Percentiles rank a stretch among this genome's conserved stretches.
Evolutionary conservation across 768 basidiomycete species (phyloP).

Genomic region (Dioszegia aurantiaca): DNA sequence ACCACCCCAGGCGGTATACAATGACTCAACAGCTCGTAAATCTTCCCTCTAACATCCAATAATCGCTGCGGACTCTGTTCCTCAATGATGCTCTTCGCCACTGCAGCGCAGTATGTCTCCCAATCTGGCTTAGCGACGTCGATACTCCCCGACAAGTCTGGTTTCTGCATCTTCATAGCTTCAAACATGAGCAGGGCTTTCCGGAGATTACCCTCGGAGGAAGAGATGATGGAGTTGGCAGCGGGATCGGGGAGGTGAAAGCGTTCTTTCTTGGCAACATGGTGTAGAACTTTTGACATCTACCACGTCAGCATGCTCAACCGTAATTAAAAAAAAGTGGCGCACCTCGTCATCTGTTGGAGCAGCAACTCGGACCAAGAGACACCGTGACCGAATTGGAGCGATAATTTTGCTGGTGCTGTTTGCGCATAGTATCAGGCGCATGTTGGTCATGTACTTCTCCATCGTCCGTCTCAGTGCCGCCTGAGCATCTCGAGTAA

Average conservation of each 20-base stretch:
- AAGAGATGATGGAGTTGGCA: slow-evolving; percentile 69
- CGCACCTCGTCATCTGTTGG: slow-evolving; percentile 73
- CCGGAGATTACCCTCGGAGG: slow-evolving; percentile 84
- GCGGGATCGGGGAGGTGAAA: slow-evolving; percentile 79
- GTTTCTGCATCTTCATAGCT: slow-evolving; percentile 93
- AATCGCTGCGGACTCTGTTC: slow-evolving; percentile 86
- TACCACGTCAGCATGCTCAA: slow-evolving; percentile 52
- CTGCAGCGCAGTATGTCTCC: slow-evolving; percentile 93
- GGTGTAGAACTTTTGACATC: slow-evolving; percentile 75
- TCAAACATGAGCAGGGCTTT: slow-evolving; percentile 94
- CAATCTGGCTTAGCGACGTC: slow-evolving; percentile 96
- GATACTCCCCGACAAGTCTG: slow-evolving; percentile 74
- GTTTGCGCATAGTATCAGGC: slow-evolving; percentile 93
- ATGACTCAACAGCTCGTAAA: slow-evolving; percentile 93
- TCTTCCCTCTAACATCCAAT: slow-evolving; percentile 85
- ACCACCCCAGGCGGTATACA: slow-evolving; percentile 93
- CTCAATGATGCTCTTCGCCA: slow-evolving; percentile 81
- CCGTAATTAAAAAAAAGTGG: too few relatives aligned
- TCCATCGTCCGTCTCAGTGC: slow-evolving; percentile 97
- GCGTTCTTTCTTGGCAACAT: slow-evolving; percentile 74
- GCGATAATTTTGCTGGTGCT: slow-evolving; percentile 93
- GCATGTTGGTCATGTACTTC: slow-evolving; percentile 97
- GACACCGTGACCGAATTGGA: slow-evolving; percentile 91
- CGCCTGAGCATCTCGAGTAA: slow-evolving; percentile 93
- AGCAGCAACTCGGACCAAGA: slow-evolving; percentile 88